Evolutionary conservation across 129 eudicot species (phyloP), one percentile per base, ranked within the genome.

Genomic region (Smallanthus sonchifolius): DNA sequence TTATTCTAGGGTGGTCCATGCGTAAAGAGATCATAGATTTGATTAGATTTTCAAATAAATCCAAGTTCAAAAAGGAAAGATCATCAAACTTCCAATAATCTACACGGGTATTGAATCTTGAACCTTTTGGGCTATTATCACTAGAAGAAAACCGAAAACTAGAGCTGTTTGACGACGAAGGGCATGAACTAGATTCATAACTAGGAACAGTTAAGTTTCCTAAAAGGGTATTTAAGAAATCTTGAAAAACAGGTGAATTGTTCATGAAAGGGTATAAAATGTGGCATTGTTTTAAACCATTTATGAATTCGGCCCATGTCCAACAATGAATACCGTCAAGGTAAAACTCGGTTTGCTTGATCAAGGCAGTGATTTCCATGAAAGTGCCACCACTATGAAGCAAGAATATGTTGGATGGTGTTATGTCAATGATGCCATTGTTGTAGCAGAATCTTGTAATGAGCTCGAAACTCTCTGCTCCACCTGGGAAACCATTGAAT

Each of bases 401-500:
- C 51, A 77, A 65, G 62, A 83, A 75, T 7, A 85, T 69, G 60
- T 85, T 87, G 24, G 83, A 87, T 14, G 83, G 84, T 10, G 82
- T 80, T 55, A 89, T 73, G 35, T 81, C 57, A 38, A 85, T 78
- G 42, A 17, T 74, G 65, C 92, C 90, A 64, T 84, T 75, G 72
- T 83, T 80, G 77, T 87, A 85, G 83, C 90, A 87, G 76, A 83
- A 90, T 39, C 86, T 81, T 51, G 82, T 45, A 6, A 90, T 70
- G 51, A 87, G 88, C 79, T 90, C 93, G 57, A 90, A 90, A 73
- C 81, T 63, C 65, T 69, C 56, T 9, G 87, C 77, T 2, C 91
- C 92, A 9, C 93, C 96, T 2, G 96, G 96, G 65, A 90, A 90
- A 35, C 85, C 87, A 8, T 62, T 61, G 66, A 87, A 81, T 75